phyloP scores from a whole-genome alignment of 202 grass and related monocot genomes.

The Musa balbisiana region DNA sequence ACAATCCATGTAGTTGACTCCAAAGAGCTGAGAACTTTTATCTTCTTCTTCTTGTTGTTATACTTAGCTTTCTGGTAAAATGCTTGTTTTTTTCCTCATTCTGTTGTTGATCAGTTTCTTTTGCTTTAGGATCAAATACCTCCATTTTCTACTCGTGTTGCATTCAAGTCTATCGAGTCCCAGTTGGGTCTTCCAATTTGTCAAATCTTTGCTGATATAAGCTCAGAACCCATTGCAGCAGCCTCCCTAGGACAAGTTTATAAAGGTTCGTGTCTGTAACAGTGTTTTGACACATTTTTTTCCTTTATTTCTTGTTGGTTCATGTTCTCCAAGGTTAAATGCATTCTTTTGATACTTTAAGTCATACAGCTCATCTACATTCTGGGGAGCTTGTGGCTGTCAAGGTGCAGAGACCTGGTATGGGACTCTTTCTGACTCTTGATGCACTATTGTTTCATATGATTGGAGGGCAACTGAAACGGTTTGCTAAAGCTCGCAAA shows the following conservation, averaged over 20 bases:
- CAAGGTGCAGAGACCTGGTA: conserved; percentile 96
- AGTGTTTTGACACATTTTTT: not conserved
- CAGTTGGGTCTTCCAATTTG: conserved; percentile 68
- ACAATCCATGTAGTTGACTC: not conserved
- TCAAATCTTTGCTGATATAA: conserved; percentile 82
- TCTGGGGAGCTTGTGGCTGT: conserved; percentile 90
- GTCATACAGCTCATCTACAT: conserved; percentile 94
- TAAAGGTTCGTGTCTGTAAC: conserved; percentile 63
- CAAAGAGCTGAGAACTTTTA: not conserved
- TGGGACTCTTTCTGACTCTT: conserved; percentile 68
- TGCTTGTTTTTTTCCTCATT: not conserved
- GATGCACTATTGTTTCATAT: conserved; percentile 93
- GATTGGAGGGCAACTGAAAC: conserved; percentile 93
- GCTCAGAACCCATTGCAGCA: conserved; percentile 68
- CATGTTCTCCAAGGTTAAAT: conserved; percentile 52
- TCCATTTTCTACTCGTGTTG: conserved; percentile 68
- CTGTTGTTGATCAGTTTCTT: not conserved
- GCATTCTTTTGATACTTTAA: conserved; percentile 94
- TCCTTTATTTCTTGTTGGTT: conserved; percentile 20
- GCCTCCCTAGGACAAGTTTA: conserved; percentile 96
- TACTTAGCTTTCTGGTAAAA: conserved; percentile 6
- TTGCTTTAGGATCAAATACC: conserved; percentile 80
- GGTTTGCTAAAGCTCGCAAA: conserved; percentile 91
- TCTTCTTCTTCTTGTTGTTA: not conserved
- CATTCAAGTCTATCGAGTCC: conserved; percentile 73